phyloP scores from a whole-genome alignment of 2,329 filamentous ascomycete species.

The Beauveria rudraprayagi region DNA sequence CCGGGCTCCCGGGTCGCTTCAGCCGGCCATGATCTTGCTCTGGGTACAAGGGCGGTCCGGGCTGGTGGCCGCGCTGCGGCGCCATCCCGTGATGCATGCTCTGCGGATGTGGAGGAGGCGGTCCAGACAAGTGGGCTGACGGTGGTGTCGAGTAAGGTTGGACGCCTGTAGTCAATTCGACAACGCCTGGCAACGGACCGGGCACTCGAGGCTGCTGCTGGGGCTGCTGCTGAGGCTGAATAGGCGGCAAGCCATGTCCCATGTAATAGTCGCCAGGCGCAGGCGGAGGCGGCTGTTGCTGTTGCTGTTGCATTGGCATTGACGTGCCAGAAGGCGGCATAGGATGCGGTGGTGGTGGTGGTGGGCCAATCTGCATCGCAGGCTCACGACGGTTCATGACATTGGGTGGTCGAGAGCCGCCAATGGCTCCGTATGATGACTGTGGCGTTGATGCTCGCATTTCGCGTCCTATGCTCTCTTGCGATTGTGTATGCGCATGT shows the following conservation, averaged over 20 bases:
- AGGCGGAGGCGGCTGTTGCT: slow-evolving; percentile 21
- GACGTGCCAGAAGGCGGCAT: slow-evolving; percentile 9
- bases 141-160: slow-evolving; percentile 50
- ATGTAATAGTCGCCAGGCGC: slow-evolving; percentile 26
- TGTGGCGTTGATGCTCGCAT: slow-evolving; percentile 33
- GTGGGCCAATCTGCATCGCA: slow-evolving; percentile 1
- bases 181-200: slow-evolving; percentile 49
- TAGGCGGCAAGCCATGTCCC: slow-evolving; percentile 43
- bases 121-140: slow-evolving; percentile 3
- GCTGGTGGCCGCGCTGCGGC: not conserved
- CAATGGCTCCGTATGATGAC: slow-evolving; percentile 30
- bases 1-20: slow-evolving; percentile 47
- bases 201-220: slow-evolving; percentile 27
- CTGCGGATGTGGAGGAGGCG: not conserved
- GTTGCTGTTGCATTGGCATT: slow-evolving; percentile 17
- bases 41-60: not conserved
- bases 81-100: not conserved
- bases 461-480: slow-evolving; percentile 38
- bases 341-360: slow-evolving; percentile 7
- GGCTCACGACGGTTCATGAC: slow-evolving; percentile 7
- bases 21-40: slow-evolving; percentile 2
- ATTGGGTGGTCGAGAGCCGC: slow-evolving; percentile 2
- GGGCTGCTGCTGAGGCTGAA: slow-evolving; percentile 31
- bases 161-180: slow-evolving; percentile 56
- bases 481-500: slow-evolving; percentile 38